These are phyloP conservation scores for Naganishia friedmannii DNA, from an alignment of 768 basidiomycete genomes.

Conservation along the genomic window DNA sequence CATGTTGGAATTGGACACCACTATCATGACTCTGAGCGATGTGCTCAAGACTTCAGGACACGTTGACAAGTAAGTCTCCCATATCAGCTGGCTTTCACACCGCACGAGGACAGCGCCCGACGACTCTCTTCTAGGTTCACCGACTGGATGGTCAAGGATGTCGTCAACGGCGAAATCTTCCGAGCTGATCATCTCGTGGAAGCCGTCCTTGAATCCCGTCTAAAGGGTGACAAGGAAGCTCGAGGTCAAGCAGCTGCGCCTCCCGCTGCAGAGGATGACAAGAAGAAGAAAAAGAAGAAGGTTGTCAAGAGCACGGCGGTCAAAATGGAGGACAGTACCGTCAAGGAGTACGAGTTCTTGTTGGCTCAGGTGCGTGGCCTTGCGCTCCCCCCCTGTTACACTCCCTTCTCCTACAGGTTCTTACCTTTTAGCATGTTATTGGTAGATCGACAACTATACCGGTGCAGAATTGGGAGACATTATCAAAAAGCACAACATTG, in stretches of 20 bases:
- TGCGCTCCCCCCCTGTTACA: neutral
- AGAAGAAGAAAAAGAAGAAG: constrained; percentile 67
- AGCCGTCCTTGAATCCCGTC: constrained; percentile 79
- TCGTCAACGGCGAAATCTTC: constrained; percentile 90
- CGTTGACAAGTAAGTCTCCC: constrained; percentile 65
- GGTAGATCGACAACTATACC: constrained; percentile 85
- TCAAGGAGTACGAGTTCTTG: constrained; percentile 72
- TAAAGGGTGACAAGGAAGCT: constrained; percentile 87
- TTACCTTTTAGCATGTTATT: neutral
- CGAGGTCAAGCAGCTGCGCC: constrained; percentile 60
- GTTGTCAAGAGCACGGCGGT: constrained; percentile 66
- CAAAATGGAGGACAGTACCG: constrained; percentile 69
- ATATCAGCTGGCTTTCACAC: neutral
- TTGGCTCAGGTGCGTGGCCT: constrained; percentile 75
- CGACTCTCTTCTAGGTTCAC: constrained; percentile 61
- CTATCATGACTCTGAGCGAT: constrained; percentile 90
- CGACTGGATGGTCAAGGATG: constrained; percentile 99
- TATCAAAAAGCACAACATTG: constrained; percentile 72
- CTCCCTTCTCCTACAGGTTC: neutral
- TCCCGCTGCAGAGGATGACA: constrained; percentile 63
- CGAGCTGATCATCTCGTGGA: constrained; percentile 96
- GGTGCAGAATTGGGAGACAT: constrained; percentile 85
- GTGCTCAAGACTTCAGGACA: constrained; percentile 97
- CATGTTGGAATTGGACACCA: constrained; percentile 98
- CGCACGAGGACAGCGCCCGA: neutral